Percentiles rank a stretch among this genome's conserved stretches.
phyloP scores from a whole-genome alignment of 2,329 filamentous ascomycete species.

The Davidsoniella eucalypti region DNA sequence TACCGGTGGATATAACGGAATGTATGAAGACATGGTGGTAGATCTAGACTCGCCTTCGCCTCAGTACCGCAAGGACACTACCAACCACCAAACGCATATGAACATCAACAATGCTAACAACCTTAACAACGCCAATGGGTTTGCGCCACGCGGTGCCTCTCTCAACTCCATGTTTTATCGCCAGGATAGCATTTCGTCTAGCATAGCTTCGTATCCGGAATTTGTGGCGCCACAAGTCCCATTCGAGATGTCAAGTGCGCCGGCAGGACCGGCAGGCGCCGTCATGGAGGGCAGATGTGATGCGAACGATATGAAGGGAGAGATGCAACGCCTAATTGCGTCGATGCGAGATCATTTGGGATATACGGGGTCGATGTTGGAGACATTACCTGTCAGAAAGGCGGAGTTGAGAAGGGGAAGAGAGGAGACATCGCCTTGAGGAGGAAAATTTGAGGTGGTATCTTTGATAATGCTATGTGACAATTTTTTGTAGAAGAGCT shows the following conservation, averaged over 20 bases:
- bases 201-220: conserved; percentile 4
- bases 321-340: conserved; percentile 11
- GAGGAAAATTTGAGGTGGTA: too few relatives aligned
- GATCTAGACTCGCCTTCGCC: conserved; percentile 6
- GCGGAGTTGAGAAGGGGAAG: conserved; percentile 9
- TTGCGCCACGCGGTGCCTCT: conserved; percentile 8
- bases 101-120: background rate
- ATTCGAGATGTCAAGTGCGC: conserved; percentile 9
- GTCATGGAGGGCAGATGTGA: conserved; percentile 12
- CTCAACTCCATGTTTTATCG: background rate
- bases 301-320: conserved; percentile 10
- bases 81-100: too few relatives aligned
- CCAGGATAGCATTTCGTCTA: conserved; percentile 1
- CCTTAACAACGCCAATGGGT: background rate
- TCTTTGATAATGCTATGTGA: too few relatives aligned
- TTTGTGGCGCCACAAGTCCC: conserved; percentile 8
- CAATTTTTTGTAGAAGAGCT: too few relatives aligned
- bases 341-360: conserved; percentile 11
- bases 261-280: conserved; percentile 1
- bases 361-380: conserved; percentile 11
- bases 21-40: conserved; percentile 6
- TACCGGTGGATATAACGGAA: conserved; percentile 10
- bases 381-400: conserved; percentile 10
- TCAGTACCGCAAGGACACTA: background rate
- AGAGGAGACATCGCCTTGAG: conserved; percentile 7